These are phyloP conservation scores for Nitzschia palea DNA, from an alignment of 108 stramenopile species.

Conservation along the genomic window DNA sequence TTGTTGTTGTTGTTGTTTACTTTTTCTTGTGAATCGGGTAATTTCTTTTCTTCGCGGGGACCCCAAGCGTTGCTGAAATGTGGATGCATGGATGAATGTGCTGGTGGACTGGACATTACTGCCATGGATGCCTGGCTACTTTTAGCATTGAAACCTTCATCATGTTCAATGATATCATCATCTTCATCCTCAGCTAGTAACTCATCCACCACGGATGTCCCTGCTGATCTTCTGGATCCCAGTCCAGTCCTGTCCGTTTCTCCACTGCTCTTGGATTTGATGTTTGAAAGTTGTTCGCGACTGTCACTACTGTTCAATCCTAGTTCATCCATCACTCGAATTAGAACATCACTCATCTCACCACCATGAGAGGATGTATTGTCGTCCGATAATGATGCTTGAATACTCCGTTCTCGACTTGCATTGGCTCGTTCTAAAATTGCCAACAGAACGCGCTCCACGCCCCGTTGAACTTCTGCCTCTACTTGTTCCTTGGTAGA, in stretches of 20 bases:
- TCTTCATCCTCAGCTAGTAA: slow-evolving; percentile 36
- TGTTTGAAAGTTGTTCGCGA: background rate
- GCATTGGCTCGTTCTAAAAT: slow-evolving; percentile 50
- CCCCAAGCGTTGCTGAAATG: background rate
- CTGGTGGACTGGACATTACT: background rate
- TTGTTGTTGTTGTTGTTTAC: background rate
- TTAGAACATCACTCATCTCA: slow-evolving; percentile 23
- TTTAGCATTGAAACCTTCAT: background rate
- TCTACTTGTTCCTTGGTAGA: slow-evolving; percentile 30
- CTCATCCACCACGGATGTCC: slow-evolving; percentile 38
- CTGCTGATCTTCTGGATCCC: slow-evolving; percentile 10
- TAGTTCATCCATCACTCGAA: slow-evolving; percentile 37
- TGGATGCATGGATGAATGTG: background rate
- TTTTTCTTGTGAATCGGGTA: slow-evolving; percentile 17
- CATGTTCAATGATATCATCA: slow-evolving; percentile 9
- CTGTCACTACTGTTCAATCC: background rate
- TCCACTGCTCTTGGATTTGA: background rate
- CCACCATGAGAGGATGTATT: background rate
- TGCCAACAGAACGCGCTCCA: slow-evolving; percentile 51
- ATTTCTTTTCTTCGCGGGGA: slow-evolving; percentile 22
- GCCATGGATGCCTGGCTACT: background rate
- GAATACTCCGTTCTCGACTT: slow-evolving; percentile 6
- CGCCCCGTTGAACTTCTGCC: slow-evolving; percentile 48
- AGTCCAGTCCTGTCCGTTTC: slow-evolving; percentile 6
- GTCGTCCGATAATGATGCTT: background rate